Conservation (phyloP, 495 filamentous ascomycete genomes). For the Symbiotaphrina buchneri region DNA sequence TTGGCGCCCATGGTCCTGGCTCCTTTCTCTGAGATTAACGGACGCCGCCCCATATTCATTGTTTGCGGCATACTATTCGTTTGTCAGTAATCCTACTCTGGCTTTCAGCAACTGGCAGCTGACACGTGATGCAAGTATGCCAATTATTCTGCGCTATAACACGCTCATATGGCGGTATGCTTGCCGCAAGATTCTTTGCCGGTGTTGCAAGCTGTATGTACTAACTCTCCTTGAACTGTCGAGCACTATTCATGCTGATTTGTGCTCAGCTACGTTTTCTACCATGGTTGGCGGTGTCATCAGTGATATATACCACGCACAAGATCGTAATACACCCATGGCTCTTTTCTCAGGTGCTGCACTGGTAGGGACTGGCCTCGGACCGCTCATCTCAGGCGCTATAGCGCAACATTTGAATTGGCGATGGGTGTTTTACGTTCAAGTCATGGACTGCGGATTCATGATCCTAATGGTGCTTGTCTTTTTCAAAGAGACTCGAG, state of each 20-base stretch:
- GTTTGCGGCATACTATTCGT: constrained; percentile 1
- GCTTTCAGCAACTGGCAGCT: constrained; percentile 2
- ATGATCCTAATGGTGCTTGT: constrained; percentile 32
- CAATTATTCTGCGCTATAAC: constrained; percentile 64
- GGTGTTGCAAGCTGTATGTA: constrained; percentile 55
- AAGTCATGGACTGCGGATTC: constrained; percentile 44
- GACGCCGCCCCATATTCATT: neutral
- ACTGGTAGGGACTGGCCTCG: constrained; percentile 60
- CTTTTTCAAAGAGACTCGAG: constrained; percentile 66
- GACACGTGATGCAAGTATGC: constrained; percentile 23
- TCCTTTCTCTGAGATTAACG: constrained; percentile 64
- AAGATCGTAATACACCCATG: constrained; percentile 78
- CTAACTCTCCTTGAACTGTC: too few species aligned
- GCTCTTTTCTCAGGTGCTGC: constrained; percentile 58
- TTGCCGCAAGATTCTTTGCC: constrained; percentile 53
- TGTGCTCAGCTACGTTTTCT: constrained; percentile 67
- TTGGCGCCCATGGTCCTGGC: constrained; percentile 79
- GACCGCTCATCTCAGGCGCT: constrained; percentile 48
- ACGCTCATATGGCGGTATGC: constrained; percentile 42
- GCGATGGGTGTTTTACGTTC: constrained; percentile 84
- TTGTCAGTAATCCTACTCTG: too few species aligned
- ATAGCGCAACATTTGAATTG: constrained; percentile 46
- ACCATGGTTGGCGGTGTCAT: constrained; percentile 91
- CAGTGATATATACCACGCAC: constrained; percentile 61
- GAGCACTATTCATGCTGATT: too few species aligned